These are phyloP conservation scores for Xylariaceae sp. DNA, from an alignment of 2,329 filamentous ascomycete genomes.

Conservation along the genomic window DNA sequence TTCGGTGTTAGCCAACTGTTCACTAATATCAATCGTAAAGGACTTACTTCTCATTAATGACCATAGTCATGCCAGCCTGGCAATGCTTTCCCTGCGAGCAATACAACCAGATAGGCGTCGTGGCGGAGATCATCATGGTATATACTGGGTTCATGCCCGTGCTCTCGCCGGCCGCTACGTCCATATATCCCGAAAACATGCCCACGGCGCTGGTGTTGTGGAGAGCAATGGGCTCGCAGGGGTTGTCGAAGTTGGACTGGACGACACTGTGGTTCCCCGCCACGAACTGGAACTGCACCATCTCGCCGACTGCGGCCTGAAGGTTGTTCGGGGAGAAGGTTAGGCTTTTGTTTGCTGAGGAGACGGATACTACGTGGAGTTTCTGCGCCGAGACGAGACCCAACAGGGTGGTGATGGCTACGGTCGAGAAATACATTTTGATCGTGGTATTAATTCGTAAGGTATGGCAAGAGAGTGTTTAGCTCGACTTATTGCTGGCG, in stretches of 20 bases:
- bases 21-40: neutral
- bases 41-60: constrained; percentile 69
- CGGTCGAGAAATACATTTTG: constrained; percentile 52
- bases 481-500: neutral
- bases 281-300: constrained; percentile 65
- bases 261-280: constrained; percentile 73
- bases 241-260: constrained; percentile 69
- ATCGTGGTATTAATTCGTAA: constrained; percentile 18
- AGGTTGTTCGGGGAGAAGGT: constrained; percentile 65
- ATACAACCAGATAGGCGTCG: constrained; percentile 73
- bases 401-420: constrained; percentile 45
- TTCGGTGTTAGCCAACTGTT: constrained; percentile 7
- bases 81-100: constrained; percentile 74
- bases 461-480: constrained; percentile 28
- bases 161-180: constrained; percentile 50
- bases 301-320: constrained; percentile 57
- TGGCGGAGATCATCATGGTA: constrained; percentile 65
- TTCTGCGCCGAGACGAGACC: constrained; percentile 36
- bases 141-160: constrained; percentile 60
- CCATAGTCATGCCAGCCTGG: constrained; percentile 69
- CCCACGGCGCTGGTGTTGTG: constrained; percentile 48
- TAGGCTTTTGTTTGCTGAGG: constrained; percentile 50
- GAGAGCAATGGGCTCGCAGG: constrained; percentile 59
- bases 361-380: constrained; percentile 65
- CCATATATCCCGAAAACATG: constrained; percentile 65